Conservation (phyloP, 768 basidiomycete genomes). For the Russula ochroleuca region DNA sequence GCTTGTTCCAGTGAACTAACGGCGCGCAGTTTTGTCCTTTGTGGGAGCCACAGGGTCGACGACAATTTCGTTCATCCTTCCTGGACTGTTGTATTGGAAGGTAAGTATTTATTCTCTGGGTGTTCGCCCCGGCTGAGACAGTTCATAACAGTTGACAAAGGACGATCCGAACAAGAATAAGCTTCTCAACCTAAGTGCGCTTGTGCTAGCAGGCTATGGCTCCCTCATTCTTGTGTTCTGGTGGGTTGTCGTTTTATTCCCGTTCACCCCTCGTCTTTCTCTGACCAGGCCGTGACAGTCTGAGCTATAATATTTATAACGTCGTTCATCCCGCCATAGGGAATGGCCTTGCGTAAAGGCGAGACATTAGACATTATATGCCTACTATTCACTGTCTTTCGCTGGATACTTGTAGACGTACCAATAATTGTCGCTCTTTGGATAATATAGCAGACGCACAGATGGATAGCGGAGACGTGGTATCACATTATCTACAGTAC, state of each 20-base stretch:
- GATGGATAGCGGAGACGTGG: background rate
- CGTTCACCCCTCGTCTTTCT: background rate
- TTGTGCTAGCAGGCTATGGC: conserved; percentile 74
- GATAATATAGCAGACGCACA: background rate
- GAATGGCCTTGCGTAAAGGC: conserved; percentile 7
- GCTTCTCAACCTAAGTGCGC: conserved; percentile 53
- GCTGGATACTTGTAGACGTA: background rate
- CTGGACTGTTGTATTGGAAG: conserved; percentile 92
- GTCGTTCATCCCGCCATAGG: conserved; percentile 40
- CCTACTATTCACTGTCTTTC: background rate
- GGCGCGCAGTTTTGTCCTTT: conserved; percentile 74
- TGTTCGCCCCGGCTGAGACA: background rate
- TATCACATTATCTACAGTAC: background rate
- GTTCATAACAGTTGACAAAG: conserved; percentile 54
- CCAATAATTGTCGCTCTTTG: background rate
- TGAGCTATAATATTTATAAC: conserved; percentile 76
- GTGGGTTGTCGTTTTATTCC: conserved; percentile 43
- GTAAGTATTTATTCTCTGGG: conserved; percentile 36
- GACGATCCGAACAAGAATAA: conserved; percentile 53
- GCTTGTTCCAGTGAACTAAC: conserved; percentile 9
- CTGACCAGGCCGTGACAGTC: conserved; percentile 40
- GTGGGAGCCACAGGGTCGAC: conserved; percentile 97
- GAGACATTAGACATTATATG: background rate
- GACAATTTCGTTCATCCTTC: conserved; percentile 94
- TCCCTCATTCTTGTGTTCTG: conserved; percentile 79